Conservation (phyloP, 371 early-diverging fungal genomes). For the Mortierella sp. region DNA sequence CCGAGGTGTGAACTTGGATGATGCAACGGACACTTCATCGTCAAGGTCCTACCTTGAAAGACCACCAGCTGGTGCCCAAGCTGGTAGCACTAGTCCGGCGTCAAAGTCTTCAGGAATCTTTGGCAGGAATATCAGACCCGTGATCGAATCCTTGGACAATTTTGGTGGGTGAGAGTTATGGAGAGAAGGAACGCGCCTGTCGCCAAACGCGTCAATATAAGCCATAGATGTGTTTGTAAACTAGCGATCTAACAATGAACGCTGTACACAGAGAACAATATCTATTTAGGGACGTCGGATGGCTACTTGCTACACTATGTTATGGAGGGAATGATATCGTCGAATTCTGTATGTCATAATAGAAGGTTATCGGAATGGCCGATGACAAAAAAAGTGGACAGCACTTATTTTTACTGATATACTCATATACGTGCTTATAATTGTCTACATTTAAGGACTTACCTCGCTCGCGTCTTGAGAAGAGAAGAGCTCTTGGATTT, state of each 20-base stretch:
- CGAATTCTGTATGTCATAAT: slow-evolving; percentile 24
- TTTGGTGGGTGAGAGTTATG: slow-evolving; percentile 61
- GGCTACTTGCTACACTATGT: slow-evolving; percentile 76
- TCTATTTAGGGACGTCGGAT: slow-evolving; percentile 83
- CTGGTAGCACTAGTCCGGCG: slow-evolving; percentile 20
- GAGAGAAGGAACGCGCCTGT: background rate
- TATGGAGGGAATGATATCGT: slow-evolving; percentile 65
- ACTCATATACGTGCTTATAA: background rate
- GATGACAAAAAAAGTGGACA: background rate
- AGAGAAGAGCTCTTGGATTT: slow-evolving; percentile 67
- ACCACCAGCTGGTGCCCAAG: slow-evolving; percentile 8
- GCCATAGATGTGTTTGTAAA: background rate
- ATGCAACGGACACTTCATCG: slow-evolving; percentile 22
- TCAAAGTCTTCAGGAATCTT: slow-evolving; percentile 45
- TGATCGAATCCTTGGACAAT: slow-evolving; percentile 66
- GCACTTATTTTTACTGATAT: background rate
- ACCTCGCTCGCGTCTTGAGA: slow-evolving; percentile 62
- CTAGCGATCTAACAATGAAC: background rate
- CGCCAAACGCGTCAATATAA: background rate
- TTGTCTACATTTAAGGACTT: slow-evolving; percentile 34
- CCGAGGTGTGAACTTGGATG: slow-evolving; percentile 48
- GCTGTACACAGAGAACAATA: slow-evolving; percentile 56
- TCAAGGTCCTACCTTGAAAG: slow-evolving; percentile 42
- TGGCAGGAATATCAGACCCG: slow-evolving; percentile 28
- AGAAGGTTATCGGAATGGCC: background rate